These are phyloP conservation scores for Aspergillus pseudoglaucus DNA, from an alignment of 2,329 filamentous ascomycete genomes.

Conservation along the genomic window DNA sequence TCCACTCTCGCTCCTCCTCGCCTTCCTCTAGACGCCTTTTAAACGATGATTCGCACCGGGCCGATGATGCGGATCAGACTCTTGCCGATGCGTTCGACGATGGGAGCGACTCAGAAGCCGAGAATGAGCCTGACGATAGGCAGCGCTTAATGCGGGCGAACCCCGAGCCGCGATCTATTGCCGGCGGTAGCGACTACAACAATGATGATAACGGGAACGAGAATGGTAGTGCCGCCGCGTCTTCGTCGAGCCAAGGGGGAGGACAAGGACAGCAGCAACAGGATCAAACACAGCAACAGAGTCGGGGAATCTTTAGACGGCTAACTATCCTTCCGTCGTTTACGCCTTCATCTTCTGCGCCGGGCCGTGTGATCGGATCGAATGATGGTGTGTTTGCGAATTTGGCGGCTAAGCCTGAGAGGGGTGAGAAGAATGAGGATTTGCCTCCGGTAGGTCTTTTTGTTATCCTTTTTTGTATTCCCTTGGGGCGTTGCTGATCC, in stretches of 20 bases:
- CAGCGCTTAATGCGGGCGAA: conserved; percentile 76
- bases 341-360: conserved; percentile 30
- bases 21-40: conserved; percentile 48
- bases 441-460: conserved; percentile 71
- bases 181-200: conserved; percentile 18
- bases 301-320: conserved; percentile 31
- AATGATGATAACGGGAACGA: conserved; percentile 21
- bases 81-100: conserved; percentile 89
- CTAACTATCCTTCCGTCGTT: conserved; percentile 52
- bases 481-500: conserved; percentile 28
- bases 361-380: conserved; percentile 57
- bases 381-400: conserved; percentile 97
- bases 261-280: neutral
- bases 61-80: conserved; percentile 63
- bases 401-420: conserved; percentile 80
- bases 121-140: conserved; percentile 69
- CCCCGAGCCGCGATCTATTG: conserved; percentile 24
- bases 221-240: conserved; percentile 12
- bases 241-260: conserved; percentile 17
- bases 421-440: conserved; percentile 77
- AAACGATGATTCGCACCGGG: conserved; percentile 44
- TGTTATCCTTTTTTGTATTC: neutral
- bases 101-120: conserved; percentile 64
- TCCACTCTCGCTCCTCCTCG: conserved; percentile 76
- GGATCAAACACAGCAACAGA: conserved; percentile 6